Percentiles rank a stretch among this genome's conserved stretches.
These are phyloP conservation scores for Nicotiana obtusifolia DNA, from an alignment of 257 asterid genomes.

Conservation along the genomic window DNA sequence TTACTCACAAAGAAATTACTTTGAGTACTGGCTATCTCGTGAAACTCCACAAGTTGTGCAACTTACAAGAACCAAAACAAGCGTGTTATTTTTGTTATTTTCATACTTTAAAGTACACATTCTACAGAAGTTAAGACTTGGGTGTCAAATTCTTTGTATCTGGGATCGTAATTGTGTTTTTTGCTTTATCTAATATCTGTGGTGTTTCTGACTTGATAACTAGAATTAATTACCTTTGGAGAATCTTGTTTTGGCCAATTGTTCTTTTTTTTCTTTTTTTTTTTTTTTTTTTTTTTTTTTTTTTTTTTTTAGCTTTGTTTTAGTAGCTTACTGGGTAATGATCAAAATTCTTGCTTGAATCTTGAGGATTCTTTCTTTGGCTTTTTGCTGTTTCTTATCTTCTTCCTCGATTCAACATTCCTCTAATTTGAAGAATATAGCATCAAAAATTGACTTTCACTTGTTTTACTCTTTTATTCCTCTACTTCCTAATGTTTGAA, in stretches of 20 bases:
- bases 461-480: not conserved
- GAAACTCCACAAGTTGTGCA: slow-evolving; percentile 10
- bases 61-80: not conserved
- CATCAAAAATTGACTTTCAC: slow-evolving; percentile 11
- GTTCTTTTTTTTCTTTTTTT: slow-evolving; percentile 14
- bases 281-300: slow-evolving; percentile 20
- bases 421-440: slow-evolving; percentile 32
- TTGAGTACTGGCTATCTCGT: not conserved
- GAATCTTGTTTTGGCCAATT: slow-evolving; percentile 52
- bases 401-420: slow-evolving; percentile 23
- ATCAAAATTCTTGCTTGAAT: slow-evolving; percentile 31
- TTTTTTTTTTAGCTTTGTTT: slow-evolving; percentile 32
- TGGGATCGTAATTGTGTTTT: not conserved
- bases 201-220: slow-evolving; percentile 14
- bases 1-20: not conserved
- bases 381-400: slow-evolving; percentile 22
- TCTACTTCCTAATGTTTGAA: slow-evolving; percentile 17
- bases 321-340: slow-evolving; percentile 39
- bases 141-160: not conserved
- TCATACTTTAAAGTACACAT: no score
- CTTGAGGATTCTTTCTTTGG: slow-evolving; percentile 27
- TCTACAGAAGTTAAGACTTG: not conserved
- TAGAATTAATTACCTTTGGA: slow-evolving; percentile 21
- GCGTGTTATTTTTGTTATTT: not conserved
- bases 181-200: slow-evolving; percentile 9